These are phyloP conservation scores for Alternaria consortialis DNA, from an alignment of 2,329 filamentous ascomycete species.

Conservation along the genomic window DNA sequence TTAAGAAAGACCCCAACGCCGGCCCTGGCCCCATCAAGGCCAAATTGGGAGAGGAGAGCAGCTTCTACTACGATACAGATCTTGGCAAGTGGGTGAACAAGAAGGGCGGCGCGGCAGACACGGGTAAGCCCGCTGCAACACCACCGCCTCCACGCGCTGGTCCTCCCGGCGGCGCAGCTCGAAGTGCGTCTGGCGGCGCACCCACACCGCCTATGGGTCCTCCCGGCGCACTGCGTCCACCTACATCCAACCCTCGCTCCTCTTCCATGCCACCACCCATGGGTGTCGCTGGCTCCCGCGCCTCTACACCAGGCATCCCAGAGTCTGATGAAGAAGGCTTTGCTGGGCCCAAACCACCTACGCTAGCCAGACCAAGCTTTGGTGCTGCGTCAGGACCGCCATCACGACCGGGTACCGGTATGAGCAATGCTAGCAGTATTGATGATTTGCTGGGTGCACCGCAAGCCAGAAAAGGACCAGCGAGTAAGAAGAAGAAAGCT, in stretches of 20 bases:
- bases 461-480: slow-evolving; percentile 68
- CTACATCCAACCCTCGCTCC: slow-evolving; percentile 37
- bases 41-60: slow-evolving; percentile 92
- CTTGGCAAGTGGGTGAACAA: slow-evolving; percentile 99
- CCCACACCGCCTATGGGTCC: slow-evolving; percentile 21
- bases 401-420: slow-evolving; percentile 72
- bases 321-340: slow-evolving; percentile 41
- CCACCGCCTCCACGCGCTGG: slow-evolving; percentile 79
- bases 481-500: slow-evolving; percentile 75
- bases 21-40: slow-evolving; percentile 78
- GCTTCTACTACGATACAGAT: slow-evolving; percentile 94
- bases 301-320: slow-evolving; percentile 46
- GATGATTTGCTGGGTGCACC: slow-evolving; percentile 87
- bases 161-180: slow-evolving; percentile 49
- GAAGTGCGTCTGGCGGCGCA: slow-evolving; percentile 59
- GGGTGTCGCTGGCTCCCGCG: slow-evolving; percentile 35
- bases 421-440: slow-evolving; percentile 93
- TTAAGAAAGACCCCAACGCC: slow-evolving; percentile 75
- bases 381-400: slow-evolving; percentile 44
- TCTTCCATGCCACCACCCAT: slow-evolving; percentile 51
- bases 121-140: slow-evolving; percentile 65
- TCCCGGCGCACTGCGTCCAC: slow-evolving; percentile 26
- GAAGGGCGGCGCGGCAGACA: slow-evolving; percentile 73
- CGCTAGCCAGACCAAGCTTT: slow-evolving; percentile 36
- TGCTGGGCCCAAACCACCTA: slow-evolving; percentile 28